Evolutionary conservation across 2,329 filamentous ascomycete genomes (phyloP), one percentile per base, ranked within the genome.

Genomic region (Fusarium bulbicola): DNA sequence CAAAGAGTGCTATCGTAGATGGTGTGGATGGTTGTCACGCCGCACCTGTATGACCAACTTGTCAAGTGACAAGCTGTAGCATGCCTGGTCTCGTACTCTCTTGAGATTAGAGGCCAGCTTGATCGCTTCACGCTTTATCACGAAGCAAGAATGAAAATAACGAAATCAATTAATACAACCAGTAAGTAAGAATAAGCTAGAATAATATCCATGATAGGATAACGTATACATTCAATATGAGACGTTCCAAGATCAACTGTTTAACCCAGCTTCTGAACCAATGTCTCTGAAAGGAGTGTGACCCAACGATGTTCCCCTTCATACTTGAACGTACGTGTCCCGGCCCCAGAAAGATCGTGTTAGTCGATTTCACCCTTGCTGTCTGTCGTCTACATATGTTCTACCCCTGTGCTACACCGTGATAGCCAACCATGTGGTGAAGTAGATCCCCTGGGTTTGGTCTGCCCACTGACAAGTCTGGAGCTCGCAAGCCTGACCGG

Each of bases 201-300:
- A 32, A 36, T 40, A 24, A 45, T 56, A 49, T 40, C 36, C 15
- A n/a, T 52, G 43, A 64, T 59, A 74, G 70, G 66, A 65, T 42
- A 74, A 76, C 71, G 56, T 73, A 74, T 76, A 57, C 50, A 40
- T 65, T 42, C 37, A 63, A 46, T 39, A 54, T 59, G 49, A 73
- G 40, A 47, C 20, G 15, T 6, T 4, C 6, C 20, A 43, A 65
- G 49, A 46, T 52, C 24, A 71, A 54, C 42, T 28, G 59, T 53
- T 24, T 59, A 47, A 42, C 49, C 28, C 24, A 36, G 40, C 20
- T 39, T 13, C 46, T 20, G 24, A 24, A 28, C 24, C 36, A 59
- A 58, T 13, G 21, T 10, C 39, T 24, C 7, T 46, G 49, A 63
- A 74, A 65, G n/a, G 69, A 75, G 52, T 53, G 72, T 67, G 43